Percentiles rank a stretch among this genome's conserved stretches.
Evolutionary conservation across 169 alveolate genomes (phyloP).

Genomic region (Amoebophrya sp.): DNA sequence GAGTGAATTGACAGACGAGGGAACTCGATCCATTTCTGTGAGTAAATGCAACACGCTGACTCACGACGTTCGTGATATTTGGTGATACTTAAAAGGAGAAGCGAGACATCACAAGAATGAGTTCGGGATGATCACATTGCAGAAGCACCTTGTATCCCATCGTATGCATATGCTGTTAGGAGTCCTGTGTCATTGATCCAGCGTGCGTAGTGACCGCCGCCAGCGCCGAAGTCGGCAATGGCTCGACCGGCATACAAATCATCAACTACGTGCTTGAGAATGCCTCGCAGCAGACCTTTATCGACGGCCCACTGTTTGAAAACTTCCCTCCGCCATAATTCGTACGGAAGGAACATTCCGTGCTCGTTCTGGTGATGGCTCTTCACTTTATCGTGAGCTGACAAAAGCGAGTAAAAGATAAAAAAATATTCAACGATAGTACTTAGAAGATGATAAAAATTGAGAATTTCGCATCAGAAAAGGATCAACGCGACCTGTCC

Average conservation of each 20-base stretch:
- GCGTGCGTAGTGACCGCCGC: conserved; percentile 28
- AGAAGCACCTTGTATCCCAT: neutral
- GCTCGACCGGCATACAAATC: neutral
- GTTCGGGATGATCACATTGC: too few relatives aligned
- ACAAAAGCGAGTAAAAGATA: too few relatives aligned
- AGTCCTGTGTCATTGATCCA: conserved; percentile 29
- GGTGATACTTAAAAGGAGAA: too few relatives aligned
- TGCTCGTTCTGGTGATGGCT: neutral
- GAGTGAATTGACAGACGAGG: too few relatives aligned
- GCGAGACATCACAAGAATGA: too few relatives aligned
- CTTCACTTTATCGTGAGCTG: neutral
- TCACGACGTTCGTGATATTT: too few relatives aligned
- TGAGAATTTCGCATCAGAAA: neutral
- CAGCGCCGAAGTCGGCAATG: conserved; percentile 30
- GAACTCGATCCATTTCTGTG: too few relatives aligned
- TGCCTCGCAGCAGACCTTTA: conserved; percentile 24
- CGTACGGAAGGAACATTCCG: neutral
- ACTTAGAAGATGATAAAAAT: too few relatives aligned
- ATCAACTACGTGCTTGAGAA: neutral
- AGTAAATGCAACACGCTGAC: too few relatives aligned
- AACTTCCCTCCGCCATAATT: neutral
- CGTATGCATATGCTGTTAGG: neutral
- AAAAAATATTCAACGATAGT: too few relatives aligned
- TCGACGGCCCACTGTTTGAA: conserved; percentile 28
- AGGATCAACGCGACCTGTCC: neutral